Base-by-base conservation (phyloP, 345 rosid species). In the Ceriops zippeliana region DNA sequence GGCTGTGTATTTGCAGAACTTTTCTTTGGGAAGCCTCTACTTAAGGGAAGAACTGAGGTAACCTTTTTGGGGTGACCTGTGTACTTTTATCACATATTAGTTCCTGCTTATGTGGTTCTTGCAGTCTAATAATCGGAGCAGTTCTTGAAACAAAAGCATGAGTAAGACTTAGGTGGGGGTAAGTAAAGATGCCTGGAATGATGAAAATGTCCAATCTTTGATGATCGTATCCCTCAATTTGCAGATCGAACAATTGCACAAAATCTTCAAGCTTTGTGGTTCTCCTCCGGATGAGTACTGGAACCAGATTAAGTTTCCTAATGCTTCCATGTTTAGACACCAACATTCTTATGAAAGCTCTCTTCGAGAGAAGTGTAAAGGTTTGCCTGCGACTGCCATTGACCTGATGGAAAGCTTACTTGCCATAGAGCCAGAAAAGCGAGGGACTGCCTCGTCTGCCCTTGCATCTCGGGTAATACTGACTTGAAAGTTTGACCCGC, bases 1-100 rank as follows among this genome's bases (percentile, higher is more conserved):
- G 96, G 96, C 15, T 90, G 93, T 58, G 96, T 87, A 42, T 83
- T 90, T 73, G 87, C 89, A 49, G 93, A 86, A 71, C 75, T 90
- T 67, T 83, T 85, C 34, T 61, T 76, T 52, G 88, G 90, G 1
- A 90, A 79, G 70, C 96, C 93, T 73, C 79, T 90, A 38, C 75
- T 90, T 19, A 90, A 87, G 77, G 96, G 91, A 49, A 83, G 96
- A 79, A 90, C 96, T 5, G 93, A 90, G 89, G 91, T 89, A 68
- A 76, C 11, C 26, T 24, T 24, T 61, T 4, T 20, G 20, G 2
- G 16, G 22, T 56, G 28, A 31, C 26, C 49, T 11, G 49, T 42
- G 49, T 42, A 13, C 49, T 42, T 42, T 42, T 42, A 42, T 42
- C 17, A 42, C 17, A 42, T 42, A 42, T 42, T 42, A 13, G 49